A percentile compares a stretch with the other conserved stretches of the same genome.
Conservation (phyloP, 148 eudicot species). For the Euryodendron excelsum region DNA sequence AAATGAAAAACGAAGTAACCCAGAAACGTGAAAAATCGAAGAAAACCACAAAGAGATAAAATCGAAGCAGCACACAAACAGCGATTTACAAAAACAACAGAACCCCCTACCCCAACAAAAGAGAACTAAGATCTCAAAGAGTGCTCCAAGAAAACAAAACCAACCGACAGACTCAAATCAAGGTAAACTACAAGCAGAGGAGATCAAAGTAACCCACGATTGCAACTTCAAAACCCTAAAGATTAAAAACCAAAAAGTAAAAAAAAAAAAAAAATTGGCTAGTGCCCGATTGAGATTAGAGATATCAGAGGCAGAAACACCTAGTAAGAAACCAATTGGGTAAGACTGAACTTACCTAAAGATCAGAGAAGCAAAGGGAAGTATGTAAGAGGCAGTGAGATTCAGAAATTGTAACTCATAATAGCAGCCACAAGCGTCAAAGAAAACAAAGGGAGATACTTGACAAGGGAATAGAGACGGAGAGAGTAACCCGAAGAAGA, state of each 20-base stretch:
- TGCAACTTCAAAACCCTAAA: conserved; percentile 1
- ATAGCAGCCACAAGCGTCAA: background rate
- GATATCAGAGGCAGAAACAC: background rate
- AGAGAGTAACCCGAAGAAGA: background rate
- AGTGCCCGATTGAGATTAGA: conserved; percentile 12
- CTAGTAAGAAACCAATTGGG: background rate
- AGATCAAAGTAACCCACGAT: background rate
- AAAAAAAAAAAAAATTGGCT: background rate
- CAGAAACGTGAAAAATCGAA: background rate
- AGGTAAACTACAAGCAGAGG: background rate
- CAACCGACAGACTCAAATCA: background rate
- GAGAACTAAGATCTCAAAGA: conserved; percentile 10
- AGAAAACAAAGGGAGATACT: background rate
- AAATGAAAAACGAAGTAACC: background rate
- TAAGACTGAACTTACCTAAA: background rate
- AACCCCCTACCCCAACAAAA: background rate
- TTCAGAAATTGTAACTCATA: background rate
- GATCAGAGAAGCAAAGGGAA: conserved; percentile 2
- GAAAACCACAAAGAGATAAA: background rate
- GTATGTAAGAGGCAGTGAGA: background rate
- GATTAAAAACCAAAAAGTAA: background rate
- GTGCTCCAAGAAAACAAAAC: background rate
- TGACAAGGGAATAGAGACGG: background rate
- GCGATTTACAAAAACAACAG: background rate
- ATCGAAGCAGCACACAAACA: conserved; percentile 3